Evolutionary conservation across 495 filamentous ascomycete species (phyloP).

Genomic region (Penicillium dipodomyicola): DNA sequence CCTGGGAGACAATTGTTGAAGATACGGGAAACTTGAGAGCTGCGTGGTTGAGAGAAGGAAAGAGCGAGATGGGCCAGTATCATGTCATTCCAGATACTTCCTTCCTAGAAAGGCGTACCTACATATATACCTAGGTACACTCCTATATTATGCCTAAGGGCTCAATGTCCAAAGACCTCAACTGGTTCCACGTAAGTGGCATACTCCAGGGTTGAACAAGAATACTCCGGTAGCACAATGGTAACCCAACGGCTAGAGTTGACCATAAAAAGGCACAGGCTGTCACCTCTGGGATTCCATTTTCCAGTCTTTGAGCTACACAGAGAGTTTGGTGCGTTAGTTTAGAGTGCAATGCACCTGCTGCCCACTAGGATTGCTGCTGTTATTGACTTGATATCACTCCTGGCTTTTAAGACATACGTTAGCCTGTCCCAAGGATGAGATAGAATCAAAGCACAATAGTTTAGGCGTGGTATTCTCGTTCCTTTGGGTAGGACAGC

Average conservation of each 20-base stretch:
- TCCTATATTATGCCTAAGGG: not conserved
- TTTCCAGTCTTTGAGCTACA: not conserved
- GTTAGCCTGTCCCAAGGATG: not conserved
- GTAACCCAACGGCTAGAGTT: not conserved
- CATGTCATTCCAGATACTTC: no score
- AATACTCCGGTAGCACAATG: constrained; percentile 1
- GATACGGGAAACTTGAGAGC: no score
- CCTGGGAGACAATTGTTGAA: no score
- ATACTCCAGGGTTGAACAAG: constrained; percentile 1
- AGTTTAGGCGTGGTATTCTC: not conserved
- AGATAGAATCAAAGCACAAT: not conserved
- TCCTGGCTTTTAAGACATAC: not conserved
- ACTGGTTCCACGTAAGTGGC: not conserved
- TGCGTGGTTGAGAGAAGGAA: no score
- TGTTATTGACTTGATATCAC: constrained; percentile 1
- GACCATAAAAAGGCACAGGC: not conserved
- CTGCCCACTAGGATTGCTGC: not conserved
- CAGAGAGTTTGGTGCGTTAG: constrained; percentile 1
- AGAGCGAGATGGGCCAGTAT: no score
- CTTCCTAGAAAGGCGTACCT: no score
- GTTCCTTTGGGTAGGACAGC: not conserved
- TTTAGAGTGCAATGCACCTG: not conserved
- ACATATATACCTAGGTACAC: no score
- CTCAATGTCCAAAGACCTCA: not conserved
- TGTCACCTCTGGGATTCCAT: not conserved